Conservation (phyloP, 345 rosid species). For the Brassica carinata region DNA sequence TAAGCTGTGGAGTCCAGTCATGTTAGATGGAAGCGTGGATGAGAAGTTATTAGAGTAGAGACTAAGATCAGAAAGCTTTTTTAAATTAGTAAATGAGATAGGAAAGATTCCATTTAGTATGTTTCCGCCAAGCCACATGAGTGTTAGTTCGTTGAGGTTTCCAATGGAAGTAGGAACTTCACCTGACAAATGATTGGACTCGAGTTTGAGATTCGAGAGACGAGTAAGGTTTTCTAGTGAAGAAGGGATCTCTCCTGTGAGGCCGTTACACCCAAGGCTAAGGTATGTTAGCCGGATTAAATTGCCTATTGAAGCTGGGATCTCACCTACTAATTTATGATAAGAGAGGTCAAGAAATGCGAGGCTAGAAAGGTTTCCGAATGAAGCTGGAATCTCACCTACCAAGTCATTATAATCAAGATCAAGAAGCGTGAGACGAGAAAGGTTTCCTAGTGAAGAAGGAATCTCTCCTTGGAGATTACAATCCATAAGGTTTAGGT, state of each 20-base stretch:
- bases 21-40: too few species aligned
- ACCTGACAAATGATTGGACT: too few species aligned
- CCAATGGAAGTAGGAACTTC: too few species aligned
- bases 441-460: neutral
- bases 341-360: neutral
- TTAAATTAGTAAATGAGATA: too few species aligned
- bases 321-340: neutral
- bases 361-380: too few species aligned
- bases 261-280: neutral
- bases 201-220: neutral
- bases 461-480: neutral
- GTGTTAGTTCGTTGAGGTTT: too few species aligned
- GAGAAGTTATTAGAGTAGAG: neutral
- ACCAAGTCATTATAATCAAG: too few species aligned
- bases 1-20: too few species aligned
- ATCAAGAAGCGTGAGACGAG: neutral
- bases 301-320: neutral
- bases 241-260: neutral
- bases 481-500: neutral
- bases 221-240: conserved; percentile 16
- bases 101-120: too few species aligned
- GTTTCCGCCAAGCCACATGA: too few species aligned
- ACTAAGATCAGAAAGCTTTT: too few species aligned
- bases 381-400: too few species aligned
- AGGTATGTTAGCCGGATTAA: neutral